phyloP scores from a whole-genome alignment of 208 protist genomes.

The Endotrypanum monterogeii region DNA sequence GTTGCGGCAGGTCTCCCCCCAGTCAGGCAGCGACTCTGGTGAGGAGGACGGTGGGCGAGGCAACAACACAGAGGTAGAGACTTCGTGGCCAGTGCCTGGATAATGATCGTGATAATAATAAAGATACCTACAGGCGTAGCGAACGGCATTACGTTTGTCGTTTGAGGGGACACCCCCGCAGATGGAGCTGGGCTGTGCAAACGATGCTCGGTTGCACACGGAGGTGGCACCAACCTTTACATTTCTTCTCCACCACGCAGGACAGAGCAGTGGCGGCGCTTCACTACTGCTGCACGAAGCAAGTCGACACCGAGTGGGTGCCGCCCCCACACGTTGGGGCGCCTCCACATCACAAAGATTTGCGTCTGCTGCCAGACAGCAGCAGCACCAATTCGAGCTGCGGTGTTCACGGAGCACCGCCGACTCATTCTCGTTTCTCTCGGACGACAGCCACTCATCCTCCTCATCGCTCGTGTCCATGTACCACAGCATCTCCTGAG shows the following conservation, averaged over 20 bases:
- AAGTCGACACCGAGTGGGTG: background rate
- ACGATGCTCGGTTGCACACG: background rate
- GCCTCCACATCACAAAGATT: background rate
- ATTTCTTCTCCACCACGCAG: constrained; percentile 9
- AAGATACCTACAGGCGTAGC: background rate
- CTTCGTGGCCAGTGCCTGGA: background rate
- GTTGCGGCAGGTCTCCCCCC: background rate
- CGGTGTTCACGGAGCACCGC: background rate
- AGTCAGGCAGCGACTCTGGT: background rate
- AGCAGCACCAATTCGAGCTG: background rate
- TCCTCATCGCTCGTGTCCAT: constrained; percentile 30
- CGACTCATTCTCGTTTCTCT: background rate
- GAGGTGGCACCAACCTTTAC: background rate
- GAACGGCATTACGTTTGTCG: background rate
- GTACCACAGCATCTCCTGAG: constrained; percentile 19
- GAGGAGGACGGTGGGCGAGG: background rate
- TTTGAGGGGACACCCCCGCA: background rate
- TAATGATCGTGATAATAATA: no score
- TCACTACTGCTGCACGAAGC: background rate
- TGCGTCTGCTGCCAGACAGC: background rate
- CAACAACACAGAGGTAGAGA: background rate
- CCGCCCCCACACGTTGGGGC: background rate
- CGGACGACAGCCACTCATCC: background rate
- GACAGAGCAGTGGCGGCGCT: constrained; percentile 1
- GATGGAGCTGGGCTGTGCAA: background rate